Conservation (phyloP, 495 filamentous ascomycete genomes). For the Lophium mytilinum region DNA sequence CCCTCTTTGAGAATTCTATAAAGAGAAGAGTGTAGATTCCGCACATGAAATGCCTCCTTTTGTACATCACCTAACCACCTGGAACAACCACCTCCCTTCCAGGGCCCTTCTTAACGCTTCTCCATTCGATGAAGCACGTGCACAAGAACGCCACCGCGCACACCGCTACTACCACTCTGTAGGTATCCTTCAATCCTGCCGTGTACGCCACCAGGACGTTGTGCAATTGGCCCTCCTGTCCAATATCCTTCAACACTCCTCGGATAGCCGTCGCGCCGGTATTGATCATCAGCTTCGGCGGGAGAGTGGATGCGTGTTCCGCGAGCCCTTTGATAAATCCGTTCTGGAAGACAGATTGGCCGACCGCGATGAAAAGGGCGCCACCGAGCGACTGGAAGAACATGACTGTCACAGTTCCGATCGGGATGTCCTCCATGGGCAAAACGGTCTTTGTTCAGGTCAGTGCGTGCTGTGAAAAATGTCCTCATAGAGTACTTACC, state of each 20-base stretch:
- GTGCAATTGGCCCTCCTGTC: constrained; percentile 2
- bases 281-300: neutral
- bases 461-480: neutral
- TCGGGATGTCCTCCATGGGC: neutral
- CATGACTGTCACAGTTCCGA: neutral
- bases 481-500: neutral
- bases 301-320: constrained; percentile 33
- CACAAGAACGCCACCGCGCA: constrained; percentile 16
- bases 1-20: no score
- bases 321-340: constrained; percentile 36
- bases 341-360: neutral
- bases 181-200: constrained; percentile 2
- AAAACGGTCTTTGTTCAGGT: constrained; percentile 31
- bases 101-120: constrained; percentile 9
- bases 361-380: neutral
- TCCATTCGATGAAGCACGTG: constrained; percentile 20
- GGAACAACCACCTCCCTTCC: no score
- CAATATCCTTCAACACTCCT: neutral
- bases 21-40: no score
- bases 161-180: constrained; percentile 24
- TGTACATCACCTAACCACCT: no score
- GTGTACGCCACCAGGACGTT: neutral
- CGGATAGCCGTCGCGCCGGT: constrained; percentile 2
- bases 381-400: neutral
- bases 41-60: no score